These are phyloP conservation scores for Eustoma russellianum DNA, from an alignment of 257 asterid genomes.

Conservation along the genomic window DNA sequence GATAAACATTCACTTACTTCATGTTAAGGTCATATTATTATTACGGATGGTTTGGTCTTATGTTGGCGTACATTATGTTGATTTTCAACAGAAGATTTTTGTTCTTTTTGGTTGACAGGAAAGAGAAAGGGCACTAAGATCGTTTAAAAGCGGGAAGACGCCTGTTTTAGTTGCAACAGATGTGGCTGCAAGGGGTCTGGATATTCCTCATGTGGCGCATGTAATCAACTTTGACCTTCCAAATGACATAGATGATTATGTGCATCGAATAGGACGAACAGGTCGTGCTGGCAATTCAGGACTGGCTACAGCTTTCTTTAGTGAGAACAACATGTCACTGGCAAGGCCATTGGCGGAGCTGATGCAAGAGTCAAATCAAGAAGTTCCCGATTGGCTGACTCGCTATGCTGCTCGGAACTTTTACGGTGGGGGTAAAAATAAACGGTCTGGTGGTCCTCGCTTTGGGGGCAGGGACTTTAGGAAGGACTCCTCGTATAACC, in stretches of 20 bases:
- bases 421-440: constrained; percentile 44
- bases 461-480: constrained; percentile 78
- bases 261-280: constrained; percentile 82
- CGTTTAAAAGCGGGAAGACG: constrained; percentile 73
- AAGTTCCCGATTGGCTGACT: constrained; percentile 81
- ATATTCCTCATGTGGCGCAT: constrained; percentile 75
- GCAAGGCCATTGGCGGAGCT: constrained; percentile 59
- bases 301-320: constrained; percentile 81
- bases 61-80: too few species aligned
- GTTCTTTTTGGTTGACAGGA: constrained; percentile 45
- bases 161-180: constrained; percentile 90
- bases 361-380: constrained; percentile 84
- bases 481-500: constrained; percentile 39
- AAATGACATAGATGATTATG: constrained; percentile 77
- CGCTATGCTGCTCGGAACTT: constrained; percentile 55
- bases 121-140: constrained; percentile 67
- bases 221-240: constrained; percentile 86
- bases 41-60: too few species aligned
- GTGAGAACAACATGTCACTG: constrained; percentile 50
- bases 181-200: constrained; percentile 93
- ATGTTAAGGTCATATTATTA: too few species aligned
- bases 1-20: too few species aligned
- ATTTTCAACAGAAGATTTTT: background rate
- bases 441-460: constrained; percentile 58
- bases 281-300: constrained; percentile 92